phyloP scores from a whole-genome alignment of 139 green algal species.

The Chlamydomonas urium region DNA sequence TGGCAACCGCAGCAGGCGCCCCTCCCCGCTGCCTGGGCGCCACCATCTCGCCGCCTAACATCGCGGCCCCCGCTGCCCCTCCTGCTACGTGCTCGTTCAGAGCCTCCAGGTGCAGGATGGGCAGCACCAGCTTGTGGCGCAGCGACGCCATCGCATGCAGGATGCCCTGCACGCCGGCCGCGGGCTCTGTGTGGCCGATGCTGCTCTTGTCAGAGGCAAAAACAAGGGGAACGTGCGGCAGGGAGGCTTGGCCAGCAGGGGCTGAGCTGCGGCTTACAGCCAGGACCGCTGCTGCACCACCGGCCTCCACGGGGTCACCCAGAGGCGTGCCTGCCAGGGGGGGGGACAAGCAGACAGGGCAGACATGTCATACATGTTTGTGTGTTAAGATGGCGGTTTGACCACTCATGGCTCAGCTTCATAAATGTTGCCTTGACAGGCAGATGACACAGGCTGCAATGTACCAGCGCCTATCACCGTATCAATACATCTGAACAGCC shows the following conservation, averaged over 20 bases:
- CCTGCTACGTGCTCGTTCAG: constrained; percentile 45
- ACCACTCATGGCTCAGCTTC: no score
- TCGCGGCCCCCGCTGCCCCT: background rate
- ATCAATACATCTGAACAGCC: no score
- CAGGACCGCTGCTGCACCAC: constrained; percentile 50
- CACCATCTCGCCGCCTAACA: background rate
- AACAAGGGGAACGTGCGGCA: constrained; percentile 28
- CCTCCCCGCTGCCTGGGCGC: background rate
- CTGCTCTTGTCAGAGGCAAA: constrained; percentile 75
- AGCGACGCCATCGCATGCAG: constrained; percentile 36
- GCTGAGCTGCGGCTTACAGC: background rate
- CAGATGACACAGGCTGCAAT: no score
- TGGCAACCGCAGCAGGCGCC: background rate
- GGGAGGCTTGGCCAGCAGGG: no score
- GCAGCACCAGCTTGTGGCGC: constrained; percentile 10
- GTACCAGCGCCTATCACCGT: no score
- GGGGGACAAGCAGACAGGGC: no score
- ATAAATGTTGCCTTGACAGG: no score
- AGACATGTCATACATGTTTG: no score
- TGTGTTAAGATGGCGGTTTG: no score
- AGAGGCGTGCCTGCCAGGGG: constrained; percentile 69
- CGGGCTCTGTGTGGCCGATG: constrained; percentile 81
- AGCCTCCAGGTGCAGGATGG: constrained; percentile 58
- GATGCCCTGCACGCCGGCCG: constrained; percentile 68
- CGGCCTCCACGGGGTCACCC: constrained; percentile 86